Percentiles rank a stretch among this genome's conserved stretches.
Conservation (phyloP, 306 rosid species). For the Pterocarpus santalinus region DNA sequence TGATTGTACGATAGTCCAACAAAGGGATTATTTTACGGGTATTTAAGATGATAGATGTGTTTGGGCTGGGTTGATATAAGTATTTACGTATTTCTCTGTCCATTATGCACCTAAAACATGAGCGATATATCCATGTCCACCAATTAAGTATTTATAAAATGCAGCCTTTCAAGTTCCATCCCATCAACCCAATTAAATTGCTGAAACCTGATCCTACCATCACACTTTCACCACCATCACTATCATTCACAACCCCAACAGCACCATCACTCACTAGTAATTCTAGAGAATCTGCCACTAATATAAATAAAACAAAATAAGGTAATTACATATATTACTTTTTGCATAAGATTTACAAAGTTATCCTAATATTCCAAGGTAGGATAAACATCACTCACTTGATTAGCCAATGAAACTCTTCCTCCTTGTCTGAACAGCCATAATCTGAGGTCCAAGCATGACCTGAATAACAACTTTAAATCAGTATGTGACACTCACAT, state of each 20-base stretch:
- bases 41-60: neutral
- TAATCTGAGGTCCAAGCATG: constrained; percentile 98
- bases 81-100: constrained; percentile 19
- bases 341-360: constrained; percentile 21
- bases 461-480: constrained; percentile 60
- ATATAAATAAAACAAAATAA: neutral
- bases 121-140: constrained; percentile 5
- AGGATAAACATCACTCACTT: constrained; percentile 62
- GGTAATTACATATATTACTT: neutral
- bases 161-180: neutral
- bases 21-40: neutral
- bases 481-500: constrained; percentile 19
- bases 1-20: neutral
- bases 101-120: constrained; percentile 6
- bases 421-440: constrained; percentile 92
- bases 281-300: neutral
- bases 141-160: constrained; percentile 9
- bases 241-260: neutral
- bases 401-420: constrained; percentile 90
- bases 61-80: neutral
- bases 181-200: neutral
- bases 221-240: neutral
- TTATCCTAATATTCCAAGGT: constrained; percentile 16
- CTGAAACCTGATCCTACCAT: neutral
- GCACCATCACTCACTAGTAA: neutral